A percentile compares a stretch with the other conserved stretches of the same genome.
Conservation (phyloP, 768 basidiomycete genomes). For the Suillus lakei region DNA sequence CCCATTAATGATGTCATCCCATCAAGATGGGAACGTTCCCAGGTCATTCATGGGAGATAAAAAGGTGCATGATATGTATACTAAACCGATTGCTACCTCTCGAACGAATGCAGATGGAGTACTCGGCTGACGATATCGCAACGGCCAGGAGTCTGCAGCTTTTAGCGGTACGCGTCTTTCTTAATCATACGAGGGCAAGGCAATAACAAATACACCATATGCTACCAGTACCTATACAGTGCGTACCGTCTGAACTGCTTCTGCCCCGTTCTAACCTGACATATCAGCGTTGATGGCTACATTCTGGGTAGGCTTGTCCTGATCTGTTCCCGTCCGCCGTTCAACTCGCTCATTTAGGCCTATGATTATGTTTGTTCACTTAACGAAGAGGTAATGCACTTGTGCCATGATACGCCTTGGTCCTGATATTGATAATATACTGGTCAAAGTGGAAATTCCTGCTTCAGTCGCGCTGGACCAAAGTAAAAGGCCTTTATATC, state of each 20-base stretch:
- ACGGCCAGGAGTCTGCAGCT: background rate
- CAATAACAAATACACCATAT: background rate
- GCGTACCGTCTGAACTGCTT: background rate
- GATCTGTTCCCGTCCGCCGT: background rate
- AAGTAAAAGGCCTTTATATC: background rate
- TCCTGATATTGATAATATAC: background rate
- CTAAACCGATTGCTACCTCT: background rate
- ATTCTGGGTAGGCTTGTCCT: background rate
- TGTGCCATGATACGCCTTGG: background rate
- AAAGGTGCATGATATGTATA: background rate
- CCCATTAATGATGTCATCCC: too few species aligned
- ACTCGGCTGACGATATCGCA: background rate
- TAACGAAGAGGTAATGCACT: background rate
- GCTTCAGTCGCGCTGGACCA: background rate
- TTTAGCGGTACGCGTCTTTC: background rate
- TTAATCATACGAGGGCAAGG: background rate
- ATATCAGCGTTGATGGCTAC: background rate
- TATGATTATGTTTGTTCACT: background rate
- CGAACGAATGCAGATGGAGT: background rate
- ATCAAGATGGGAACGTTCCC: background rate
- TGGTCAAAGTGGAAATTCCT: background rate
- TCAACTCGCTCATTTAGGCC: background rate
- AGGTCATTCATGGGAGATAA: background rate
- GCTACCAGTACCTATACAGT: background rate
- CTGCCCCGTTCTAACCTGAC: background rate